A percentile compares a stretch with the other conserved stretches of the same genome.
phyloP scores from a whole-genome alignment of 1,284 basidiomycete species.

The Mycena citricolor region DNA sequence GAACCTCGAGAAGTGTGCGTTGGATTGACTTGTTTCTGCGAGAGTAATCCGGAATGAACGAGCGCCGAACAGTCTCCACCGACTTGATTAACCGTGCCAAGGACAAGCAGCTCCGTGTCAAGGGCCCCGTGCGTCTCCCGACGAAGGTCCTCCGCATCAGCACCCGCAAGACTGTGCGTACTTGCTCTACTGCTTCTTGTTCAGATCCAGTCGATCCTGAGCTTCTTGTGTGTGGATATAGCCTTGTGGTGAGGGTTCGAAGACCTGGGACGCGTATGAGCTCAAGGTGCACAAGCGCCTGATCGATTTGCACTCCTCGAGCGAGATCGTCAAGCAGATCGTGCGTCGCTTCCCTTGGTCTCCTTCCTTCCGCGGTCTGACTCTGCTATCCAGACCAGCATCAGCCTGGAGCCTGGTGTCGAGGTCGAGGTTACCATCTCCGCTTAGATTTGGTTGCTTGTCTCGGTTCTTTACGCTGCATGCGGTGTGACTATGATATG shows the following conservation, averaged over 20 bases:
- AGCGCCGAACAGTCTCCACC: conserved; percentile 68
- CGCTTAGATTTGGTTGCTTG: conserved; percentile 43
- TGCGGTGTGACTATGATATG: conserved; percentile 14
- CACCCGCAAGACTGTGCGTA: conserved; percentile 92
- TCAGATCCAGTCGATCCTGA: conserved; percentile 7
- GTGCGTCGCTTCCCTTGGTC: conserved; percentile 50
- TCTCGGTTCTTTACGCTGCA: neutral
- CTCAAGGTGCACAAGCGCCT: conserved; percentile 99
- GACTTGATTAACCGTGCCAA: conserved; percentile 99
- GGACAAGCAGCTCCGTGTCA: conserved; percentile 99
- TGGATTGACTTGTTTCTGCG: neutral
- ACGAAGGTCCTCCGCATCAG: conserved; percentile 99
- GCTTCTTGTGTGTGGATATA: conserved; percentile 35
- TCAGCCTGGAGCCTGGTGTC: conserved; percentile 98
- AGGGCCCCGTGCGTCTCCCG: conserved; percentile 98
- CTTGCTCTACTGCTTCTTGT: neutral
- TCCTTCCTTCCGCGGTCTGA: neutral
- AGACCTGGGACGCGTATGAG: conserved; percentile 99
- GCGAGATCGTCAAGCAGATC: conserved; percentile 99
- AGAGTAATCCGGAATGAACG: neutral
- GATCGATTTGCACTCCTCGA: conserved; percentile 98
- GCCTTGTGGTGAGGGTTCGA: conserved; percentile 99
- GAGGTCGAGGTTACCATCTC: conserved; percentile 99
- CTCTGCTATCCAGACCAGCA: conserved; percentile 73
- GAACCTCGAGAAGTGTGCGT: conserved; percentile 96